Evolutionary conservation across 805 yeast species (phyloP).

Genomic region (Sugiyamaella lignohabitans): DNA sequence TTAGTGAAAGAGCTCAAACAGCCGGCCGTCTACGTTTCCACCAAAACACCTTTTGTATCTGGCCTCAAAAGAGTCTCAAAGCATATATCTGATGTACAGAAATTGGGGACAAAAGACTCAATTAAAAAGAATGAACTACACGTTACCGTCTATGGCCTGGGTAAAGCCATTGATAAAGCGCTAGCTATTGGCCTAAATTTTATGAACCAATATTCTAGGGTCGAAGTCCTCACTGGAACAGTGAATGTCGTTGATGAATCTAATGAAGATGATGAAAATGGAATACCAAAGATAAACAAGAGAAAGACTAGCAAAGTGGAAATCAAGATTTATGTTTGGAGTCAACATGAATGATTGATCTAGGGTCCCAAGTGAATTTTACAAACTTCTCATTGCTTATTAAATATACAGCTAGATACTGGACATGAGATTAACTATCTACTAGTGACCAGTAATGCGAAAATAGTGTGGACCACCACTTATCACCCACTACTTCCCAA

Average conservation of each 20-base stretch:
- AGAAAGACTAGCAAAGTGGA: constrained; percentile 41
- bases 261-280: constrained; percentile 10
- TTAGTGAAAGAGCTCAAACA: constrained; percentile 38
- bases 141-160: constrained; percentile 68
- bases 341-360: too few relatives aligned
- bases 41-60: constrained; percentile 64
- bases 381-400: too few relatives aligned
- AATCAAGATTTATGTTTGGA: constrained; percentile 30
- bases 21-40: constrained; percentile 51
- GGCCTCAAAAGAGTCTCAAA: constrained; percentile 56
- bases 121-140: constrained; percentile 36
- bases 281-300: constrained; percentile 23
- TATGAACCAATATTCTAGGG: constrained; percentile 43
- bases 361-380: too few relatives aligned
- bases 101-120: constrained; percentile 38
- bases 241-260: constrained; percentile 68
- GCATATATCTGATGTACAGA: constrained; percentile 38
- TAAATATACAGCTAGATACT: too few relatives aligned
- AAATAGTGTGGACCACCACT: too few relatives aligned
- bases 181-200: constrained; percentile 58
- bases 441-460: too few relatives aligned
- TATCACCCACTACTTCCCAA: too few relatives aligned
- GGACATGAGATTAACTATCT: too few relatives aligned
- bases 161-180: constrained; percentile 59
- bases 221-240: constrained; percentile 59